These are phyloP conservation scores for Penicillium desertorum DNA, from an alignment of 495 filamentous ascomycete species.

Conservation along the genomic window DNA sequence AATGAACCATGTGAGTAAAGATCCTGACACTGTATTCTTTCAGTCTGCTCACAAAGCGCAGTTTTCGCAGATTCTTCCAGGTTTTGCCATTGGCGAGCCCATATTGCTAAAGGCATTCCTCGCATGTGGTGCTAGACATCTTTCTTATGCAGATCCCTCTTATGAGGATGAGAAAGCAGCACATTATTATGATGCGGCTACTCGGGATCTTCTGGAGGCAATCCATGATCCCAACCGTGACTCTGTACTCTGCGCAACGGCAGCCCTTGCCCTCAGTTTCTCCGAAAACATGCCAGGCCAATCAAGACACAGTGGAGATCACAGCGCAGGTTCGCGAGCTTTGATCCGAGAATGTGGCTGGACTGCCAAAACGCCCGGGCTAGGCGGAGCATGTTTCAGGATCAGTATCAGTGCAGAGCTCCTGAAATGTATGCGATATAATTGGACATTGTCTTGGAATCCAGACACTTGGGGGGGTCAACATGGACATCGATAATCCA, in stretches of 20 bases:
- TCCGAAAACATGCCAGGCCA: conserved; percentile 88
- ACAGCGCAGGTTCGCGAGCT: conserved; percentile 82
- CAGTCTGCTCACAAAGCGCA: conserved; percentile 29
- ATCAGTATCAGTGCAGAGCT: conserved; percentile 89
- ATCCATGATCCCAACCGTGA: conserved; percentile 82
- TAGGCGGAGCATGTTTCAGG: conserved; percentile 94
- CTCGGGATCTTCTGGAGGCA: conserved; percentile 65
- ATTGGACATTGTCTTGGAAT: conserved; percentile 87
- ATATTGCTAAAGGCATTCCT: conserved; percentile 91
- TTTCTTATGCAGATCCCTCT: conserved; percentile 66
- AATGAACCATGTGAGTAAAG: conserved; percentile 68
- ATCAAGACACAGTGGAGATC: conserved; percentile 74
- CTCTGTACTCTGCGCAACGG: conserved; percentile 82
- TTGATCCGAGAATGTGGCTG: conserved; percentile 90
- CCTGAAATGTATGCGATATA: conserved; percentile 80
- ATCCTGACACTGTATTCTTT: no score
- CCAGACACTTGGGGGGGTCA: conserved; percentile 89
- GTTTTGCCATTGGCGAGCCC: conserved; percentile 75
- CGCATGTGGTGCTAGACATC: conserved; percentile 83
- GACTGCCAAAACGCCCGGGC: conserved; percentile 74
- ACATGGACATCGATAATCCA: conserved; percentile 67
- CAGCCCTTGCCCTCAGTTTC: conserved; percentile 83
- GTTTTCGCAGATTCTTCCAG: conserved; percentile 81
- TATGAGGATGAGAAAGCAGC: conserved; percentile 75
- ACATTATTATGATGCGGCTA: conserved; percentile 81